A percentile compares a stretch with the other conserved stretches of the same genome.
These are phyloP conservation scores for Candida gorgasii DNA, from an alignment of 805 yeast genomes.

Conservation along the genomic window DNA sequence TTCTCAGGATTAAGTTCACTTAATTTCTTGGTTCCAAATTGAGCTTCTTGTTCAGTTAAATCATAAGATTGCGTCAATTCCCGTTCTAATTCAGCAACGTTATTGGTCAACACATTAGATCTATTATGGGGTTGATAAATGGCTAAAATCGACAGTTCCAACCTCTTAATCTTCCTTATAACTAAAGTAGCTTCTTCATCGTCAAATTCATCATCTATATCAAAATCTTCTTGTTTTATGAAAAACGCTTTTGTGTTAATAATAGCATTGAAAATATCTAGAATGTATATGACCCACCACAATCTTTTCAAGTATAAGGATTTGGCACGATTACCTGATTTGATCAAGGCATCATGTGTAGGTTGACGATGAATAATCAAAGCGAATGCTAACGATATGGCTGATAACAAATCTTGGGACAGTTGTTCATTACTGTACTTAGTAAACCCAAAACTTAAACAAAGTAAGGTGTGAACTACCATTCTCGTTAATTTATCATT, in stretches of 20 bases:
- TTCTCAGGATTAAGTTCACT: conserved; percentile 1
- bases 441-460: conserved; percentile 27
- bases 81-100: background rate
- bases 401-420: conserved; percentile 29
- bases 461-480: conserved; percentile 23
- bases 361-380: conserved; percentile 12
- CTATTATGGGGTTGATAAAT: conserved; percentile 14
- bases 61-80: background rate
- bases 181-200: conserved; percentile 2
- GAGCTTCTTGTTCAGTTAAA: background rate
- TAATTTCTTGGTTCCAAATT: background rate
- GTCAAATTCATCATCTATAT: conserved; percentile 13
- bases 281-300: conserved; percentile 36
- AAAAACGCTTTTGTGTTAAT: conserved; percentile 28
- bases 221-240: conserved; percentile 33
- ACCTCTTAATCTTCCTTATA: background rate
- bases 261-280: conserved; percentile 34
- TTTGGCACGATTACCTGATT: conserved; percentile 1
- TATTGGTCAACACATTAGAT: background rate
- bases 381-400: conserved; percentile 18
- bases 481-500: conserved; percentile 25
- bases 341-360: conserved; percentile 8
- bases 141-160: conserved; percentile 10
- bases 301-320: conserved; percentile 24
- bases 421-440: conserved; percentile 30